Percentiles rank a stretch among this genome's conserved stretches.
phyloP scores from a whole-genome alignment of 352 stramenopile genomes.

The Blastocystis sp. region DNA sequence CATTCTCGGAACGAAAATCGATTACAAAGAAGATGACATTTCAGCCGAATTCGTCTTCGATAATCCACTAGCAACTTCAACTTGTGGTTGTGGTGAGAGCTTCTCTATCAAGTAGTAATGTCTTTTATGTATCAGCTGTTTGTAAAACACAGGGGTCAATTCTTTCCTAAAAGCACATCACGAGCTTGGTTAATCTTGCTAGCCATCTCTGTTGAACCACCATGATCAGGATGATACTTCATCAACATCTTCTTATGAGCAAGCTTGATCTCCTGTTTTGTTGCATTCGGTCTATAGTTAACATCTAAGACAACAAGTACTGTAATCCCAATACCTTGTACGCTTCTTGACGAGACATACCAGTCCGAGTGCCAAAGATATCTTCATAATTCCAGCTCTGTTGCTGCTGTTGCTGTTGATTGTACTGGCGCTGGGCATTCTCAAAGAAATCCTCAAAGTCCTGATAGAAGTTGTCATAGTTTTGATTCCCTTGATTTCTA shows the following conservation, averaged over 20 bases:
- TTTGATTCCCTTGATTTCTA: neutral
- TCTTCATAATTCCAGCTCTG: slow-evolving; percentile 61
- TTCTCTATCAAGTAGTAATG: slow-evolving; percentile 65
- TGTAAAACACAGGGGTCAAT: slow-evolving; percentile 32
- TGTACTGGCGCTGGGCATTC: neutral
- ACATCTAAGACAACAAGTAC: neutral
- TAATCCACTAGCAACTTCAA: slow-evolving; percentile 67
- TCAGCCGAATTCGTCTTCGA: slow-evolving; percentile 67
- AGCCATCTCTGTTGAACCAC: slow-evolving; percentile 64
- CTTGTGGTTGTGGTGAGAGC: slow-evolving; percentile 65
- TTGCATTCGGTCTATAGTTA: slow-evolving; percentile 52
- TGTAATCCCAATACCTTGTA: slow-evolving; percentile 68
- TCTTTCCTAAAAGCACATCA: slow-evolving; percentile 66
- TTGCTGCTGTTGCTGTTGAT: slow-evolving; percentile 57
- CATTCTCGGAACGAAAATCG: slow-evolving; percentile 64
- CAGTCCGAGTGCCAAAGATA: slow-evolving; percentile 8
- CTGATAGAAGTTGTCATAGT: slow-evolving; percentile 50
- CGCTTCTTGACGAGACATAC: slow-evolving; percentile 52
- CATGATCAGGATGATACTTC: slow-evolving; percentile 68
- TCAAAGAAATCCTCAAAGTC: slow-evolving; percentile 67
- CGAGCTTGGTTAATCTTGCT: slow-evolving; percentile 68
- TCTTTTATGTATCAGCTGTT: neutral
- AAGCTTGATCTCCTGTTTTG: slow-evolving; percentile 67
- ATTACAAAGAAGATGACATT: slow-evolving; percentile 68
- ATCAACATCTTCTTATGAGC: slow-evolving; percentile 68